Percentiles rank a stretch among this genome's conserved stretches.
Conservation (phyloP, 2,329 filamentous ascomycete genomes). For the Hortaea sp. region DNA sequence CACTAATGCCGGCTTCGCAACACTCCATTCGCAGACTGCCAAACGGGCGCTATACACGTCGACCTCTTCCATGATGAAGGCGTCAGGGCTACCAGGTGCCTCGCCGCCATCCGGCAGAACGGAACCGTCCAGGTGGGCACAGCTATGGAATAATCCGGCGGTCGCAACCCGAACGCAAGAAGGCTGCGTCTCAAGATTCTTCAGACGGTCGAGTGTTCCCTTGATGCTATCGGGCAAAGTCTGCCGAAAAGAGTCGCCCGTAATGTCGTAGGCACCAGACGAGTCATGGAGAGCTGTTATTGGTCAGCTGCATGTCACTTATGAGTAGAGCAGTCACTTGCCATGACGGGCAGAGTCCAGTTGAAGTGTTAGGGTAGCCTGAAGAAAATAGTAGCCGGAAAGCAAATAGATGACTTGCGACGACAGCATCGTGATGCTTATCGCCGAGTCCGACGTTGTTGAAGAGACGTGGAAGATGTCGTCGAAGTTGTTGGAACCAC, state of each 20-base stretch:
- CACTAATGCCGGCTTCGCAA: constrained; percentile 36
- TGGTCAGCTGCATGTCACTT: too few species aligned
- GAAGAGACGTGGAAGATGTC: too few species aligned
- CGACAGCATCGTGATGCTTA: neutral
- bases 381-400: neutral
- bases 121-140: constrained; percentile 36
- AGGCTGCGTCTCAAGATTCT: constrained; percentile 35
- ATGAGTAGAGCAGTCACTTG: too few species aligned
- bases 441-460: neutral
- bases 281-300: too few species aligned
- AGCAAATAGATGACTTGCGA: neutral
- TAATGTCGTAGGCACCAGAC: too few species aligned
- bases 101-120: constrained; percentile 13
- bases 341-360: too few species aligned
- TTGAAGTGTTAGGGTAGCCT: neutral
- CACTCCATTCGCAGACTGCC: constrained; percentile 52
- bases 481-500: too few species aligned
- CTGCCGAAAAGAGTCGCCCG: neutral
- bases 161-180: constrained; percentile 46
- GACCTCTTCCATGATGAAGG: constrained; percentile 35
- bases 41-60: constrained; percentile 53
- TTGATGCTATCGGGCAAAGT: constrained; percentile 6
- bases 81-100: constrained; percentile 14
- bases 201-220: constrained; percentile 34
- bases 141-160: constrained; percentile 43